Base-by-base conservation (phyloP, 2,329 filamentous ascomycete species). In the Myriosclerotinia curreyana region DNA sequence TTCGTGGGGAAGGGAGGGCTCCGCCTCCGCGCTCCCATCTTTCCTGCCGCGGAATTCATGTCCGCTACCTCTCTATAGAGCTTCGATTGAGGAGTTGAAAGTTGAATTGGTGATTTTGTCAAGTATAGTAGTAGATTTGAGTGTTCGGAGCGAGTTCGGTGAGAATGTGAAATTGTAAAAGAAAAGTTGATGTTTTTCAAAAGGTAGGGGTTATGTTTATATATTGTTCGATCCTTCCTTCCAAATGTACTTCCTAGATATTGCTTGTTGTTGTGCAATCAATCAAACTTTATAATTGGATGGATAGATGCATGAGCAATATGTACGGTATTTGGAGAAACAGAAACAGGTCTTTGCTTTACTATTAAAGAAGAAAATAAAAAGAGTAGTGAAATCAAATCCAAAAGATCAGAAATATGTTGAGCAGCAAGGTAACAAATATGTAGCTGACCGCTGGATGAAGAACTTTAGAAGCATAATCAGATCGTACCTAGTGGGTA, bases 1-100 rank as follows among this genome's bases (percentile, higher is more conserved):
- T 71, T 73, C 52, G 67, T 71, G 38, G 78, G 78, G 66, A 78
- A 79, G 17, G 77, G 73, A 36, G 77, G 75, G 46, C 68, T 72
- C 62, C 68, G 66, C 67, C 72, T 75, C 62, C 68, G 67, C 56
- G 79, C 78, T 60, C 67, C 66, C 64, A 48, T 55, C 44, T 71
- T 56, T 63, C 68, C 66, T 65, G 65, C 58, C 63, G 66, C 66
- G 62, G 71, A 59, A 69, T 72, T 71, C 61, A 65, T 66, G 62
- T 62, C 56, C 53, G 56, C 61, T 61, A 52, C 52, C 60, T 46
- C 62, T 58, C 49, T 60, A 20, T 66, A 46, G 54, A 62, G 59
- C 52, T 58, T 63, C 61, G 52, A 49, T 49, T 49, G n/a, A 17
- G 59, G n/a, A 55, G 52, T 62, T 53, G 61, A 5, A 59, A 25